Evolutionary conservation across 179 eudicot genomes (phyloP).

Genomic region (Patellifolia procumbens): DNA sequence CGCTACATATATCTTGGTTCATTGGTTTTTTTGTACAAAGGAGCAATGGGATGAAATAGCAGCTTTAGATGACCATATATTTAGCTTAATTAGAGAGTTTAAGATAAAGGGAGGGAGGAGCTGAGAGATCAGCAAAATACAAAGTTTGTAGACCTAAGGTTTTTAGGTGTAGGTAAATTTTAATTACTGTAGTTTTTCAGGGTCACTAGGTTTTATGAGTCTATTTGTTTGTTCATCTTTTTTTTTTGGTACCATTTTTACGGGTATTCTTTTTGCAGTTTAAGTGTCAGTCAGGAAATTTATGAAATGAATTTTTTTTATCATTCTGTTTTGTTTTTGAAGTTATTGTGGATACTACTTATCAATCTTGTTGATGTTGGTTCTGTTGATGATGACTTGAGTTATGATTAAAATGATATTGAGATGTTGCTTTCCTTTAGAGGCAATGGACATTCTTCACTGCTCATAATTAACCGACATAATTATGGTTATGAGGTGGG

Average conservation of each 20-base stretch:
- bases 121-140: slow-evolving; percentile 23
- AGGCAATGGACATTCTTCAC: slow-evolving; percentile 26
- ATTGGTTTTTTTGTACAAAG: slow-evolving; percentile 61
- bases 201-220: slow-evolving; percentile 29
- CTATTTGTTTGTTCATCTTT: slow-evolving; percentile 16
- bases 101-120: not conserved
- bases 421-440: slow-evolving; percentile 33
- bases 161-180: slow-evolving; percentile 35
- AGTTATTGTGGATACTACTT: not conserved
- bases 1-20: slow-evolving; percentile 46
- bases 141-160: slow-evolving; percentile 29
- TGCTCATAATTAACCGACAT: slow-evolving; percentile 17
- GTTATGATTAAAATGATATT: not conserved
- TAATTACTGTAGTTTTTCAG: slow-evolving; percentile 34
- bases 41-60: slow-evolving; percentile 31
- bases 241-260: slow-evolving; percentile 19
- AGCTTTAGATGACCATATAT: slow-evolving; percentile 39
- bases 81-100: slow-evolving; percentile 28
- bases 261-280: slow-evolving; percentile 65
- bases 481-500: slow-evolving; percentile 26
- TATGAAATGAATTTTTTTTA: slow-evolving; percentile 16
- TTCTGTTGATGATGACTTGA: not conserved
- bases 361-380: too few species aligned
- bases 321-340: not conserved
- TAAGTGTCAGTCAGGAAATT: slow-evolving; percentile 27